Conservation (phyloP, 2,329 filamentous ascomycete species). For the Fusarium sambucinum region DNA sequence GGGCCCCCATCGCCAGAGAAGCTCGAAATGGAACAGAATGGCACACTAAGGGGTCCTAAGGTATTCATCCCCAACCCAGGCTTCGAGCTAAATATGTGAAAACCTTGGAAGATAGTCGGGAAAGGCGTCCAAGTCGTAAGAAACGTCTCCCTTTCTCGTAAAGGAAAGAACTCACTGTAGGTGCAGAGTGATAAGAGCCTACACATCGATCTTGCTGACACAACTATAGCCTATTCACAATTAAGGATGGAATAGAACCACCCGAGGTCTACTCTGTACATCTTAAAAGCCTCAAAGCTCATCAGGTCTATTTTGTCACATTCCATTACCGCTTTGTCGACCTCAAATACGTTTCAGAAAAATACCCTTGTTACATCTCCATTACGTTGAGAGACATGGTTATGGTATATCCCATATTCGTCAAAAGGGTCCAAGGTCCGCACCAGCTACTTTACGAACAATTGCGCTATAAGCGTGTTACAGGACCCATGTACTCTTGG, state of each 20-base stretch:
- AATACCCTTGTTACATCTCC: background rate
- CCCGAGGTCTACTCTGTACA: background rate
- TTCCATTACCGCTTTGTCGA: background rate
- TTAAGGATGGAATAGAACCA: background rate
- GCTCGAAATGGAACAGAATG: background rate
- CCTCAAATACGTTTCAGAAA: background rate
- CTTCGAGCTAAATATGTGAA: background rate
- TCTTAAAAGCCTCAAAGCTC: background rate
- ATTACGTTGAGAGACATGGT: background rate
- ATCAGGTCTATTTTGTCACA: background rate
- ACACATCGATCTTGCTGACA: background rate
- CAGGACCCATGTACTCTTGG: background rate
- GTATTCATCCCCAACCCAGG: background rate
- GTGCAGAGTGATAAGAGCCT: background rate
- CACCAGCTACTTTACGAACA: no score
- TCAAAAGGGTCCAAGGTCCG: background rate
- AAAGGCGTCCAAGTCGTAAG: background rate
- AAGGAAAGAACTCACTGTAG: background rate
- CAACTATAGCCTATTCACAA: background rate
- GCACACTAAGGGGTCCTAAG: background rate
- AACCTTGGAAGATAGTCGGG: background rate
- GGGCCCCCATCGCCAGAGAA: background rate
- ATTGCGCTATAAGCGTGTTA: background rate
- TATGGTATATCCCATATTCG: background rate
- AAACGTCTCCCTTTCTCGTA: background rate